phyloP scores from a whole-genome alignment of 345 rosid genomes.

The Firmiana major region DNA sequence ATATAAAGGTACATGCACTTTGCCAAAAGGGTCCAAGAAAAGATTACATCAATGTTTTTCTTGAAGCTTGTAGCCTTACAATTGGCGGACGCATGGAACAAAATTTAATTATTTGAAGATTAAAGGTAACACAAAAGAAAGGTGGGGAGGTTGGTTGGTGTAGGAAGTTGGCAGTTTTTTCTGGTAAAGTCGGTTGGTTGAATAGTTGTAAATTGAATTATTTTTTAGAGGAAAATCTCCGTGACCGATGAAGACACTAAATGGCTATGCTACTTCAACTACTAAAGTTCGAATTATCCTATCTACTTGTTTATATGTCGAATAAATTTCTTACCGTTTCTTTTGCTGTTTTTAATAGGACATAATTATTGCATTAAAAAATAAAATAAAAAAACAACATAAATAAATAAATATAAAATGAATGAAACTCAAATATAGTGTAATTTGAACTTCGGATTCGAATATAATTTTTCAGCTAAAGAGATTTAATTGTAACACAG shows the following conservation, averaged over 20 bases:
- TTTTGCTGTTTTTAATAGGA: no score
- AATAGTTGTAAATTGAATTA: constrained; percentile 2
- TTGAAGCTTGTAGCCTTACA: constrained; percentile 22
- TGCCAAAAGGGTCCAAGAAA: no score
- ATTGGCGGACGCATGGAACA: neutral
- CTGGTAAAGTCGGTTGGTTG: constrained; percentile 36
- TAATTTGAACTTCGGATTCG: no score
- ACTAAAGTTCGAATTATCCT: neutral
- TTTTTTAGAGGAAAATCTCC: neutral
- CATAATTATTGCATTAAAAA: no score
- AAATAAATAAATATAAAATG: no score
- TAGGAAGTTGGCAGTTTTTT: constrained; percentile 41
- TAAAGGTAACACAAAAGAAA: neutral
- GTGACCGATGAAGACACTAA: neutral
- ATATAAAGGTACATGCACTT: no score
- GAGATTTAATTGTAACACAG: no score
- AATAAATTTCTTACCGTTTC: no score
- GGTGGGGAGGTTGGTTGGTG: constrained; percentile 5
- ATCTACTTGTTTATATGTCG: neutral
- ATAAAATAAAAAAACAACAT: no score
- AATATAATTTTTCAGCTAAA: no score
- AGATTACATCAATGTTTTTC: neutral
- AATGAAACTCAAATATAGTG: no score
- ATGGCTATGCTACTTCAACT: neutral
- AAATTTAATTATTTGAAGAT: neutral